A percentile compares a stretch with the other conserved stretches of the same genome.
Conservation (phyloP, 73 alveolate species). For the Stentor coeruleus region DNA sequence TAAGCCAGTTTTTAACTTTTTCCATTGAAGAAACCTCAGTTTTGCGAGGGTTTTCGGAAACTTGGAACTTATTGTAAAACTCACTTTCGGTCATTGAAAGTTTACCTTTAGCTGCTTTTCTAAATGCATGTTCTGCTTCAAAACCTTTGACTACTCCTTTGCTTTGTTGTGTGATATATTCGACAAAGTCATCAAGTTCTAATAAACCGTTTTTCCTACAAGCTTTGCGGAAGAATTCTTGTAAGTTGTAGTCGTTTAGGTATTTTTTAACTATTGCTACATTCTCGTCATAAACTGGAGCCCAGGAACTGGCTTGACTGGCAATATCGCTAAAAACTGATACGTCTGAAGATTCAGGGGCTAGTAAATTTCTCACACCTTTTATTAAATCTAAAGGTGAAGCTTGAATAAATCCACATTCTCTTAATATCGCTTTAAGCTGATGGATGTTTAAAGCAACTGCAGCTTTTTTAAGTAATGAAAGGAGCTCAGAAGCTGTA, state of each 20-base stretch:
- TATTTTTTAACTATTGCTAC: neutral
- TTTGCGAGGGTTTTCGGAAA: neutral
- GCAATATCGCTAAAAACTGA: slow-evolving; percentile 6
- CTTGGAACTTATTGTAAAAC: neutral
- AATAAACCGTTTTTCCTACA: neutral
- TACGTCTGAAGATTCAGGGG: slow-evolving; percentile 15
- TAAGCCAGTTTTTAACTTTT: slow-evolving; percentile 19
- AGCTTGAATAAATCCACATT: neutral
- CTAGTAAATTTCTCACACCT: neutral
- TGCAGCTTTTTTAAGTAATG: slow-evolving; percentile 8
- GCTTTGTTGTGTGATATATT: slow-evolving; percentile 9
- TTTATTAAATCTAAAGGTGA: slow-evolving; percentile 1
- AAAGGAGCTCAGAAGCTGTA: neutral
- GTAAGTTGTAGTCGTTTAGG: neutral
- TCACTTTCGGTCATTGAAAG: neutral
- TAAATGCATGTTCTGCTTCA: slow-evolving; percentile 21
- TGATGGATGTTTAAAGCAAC: slow-evolving; percentile 10
- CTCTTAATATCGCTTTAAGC: slow-evolving; percentile 11
- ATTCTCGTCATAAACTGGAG: neutral
- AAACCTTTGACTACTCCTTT: neutral
- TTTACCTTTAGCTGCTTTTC: neutral
- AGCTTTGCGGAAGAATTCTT: neutral
- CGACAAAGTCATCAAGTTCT: neutral
- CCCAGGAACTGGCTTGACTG: neutral
- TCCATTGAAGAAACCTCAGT: neutral